Percentiles rank a stretch among this genome's conserved stretches.
These are phyloP conservation scores for Puccinia polysora DNA, from an alignment of 1,284 basidiomycete genomes.

Conservation along the genomic window DNA sequence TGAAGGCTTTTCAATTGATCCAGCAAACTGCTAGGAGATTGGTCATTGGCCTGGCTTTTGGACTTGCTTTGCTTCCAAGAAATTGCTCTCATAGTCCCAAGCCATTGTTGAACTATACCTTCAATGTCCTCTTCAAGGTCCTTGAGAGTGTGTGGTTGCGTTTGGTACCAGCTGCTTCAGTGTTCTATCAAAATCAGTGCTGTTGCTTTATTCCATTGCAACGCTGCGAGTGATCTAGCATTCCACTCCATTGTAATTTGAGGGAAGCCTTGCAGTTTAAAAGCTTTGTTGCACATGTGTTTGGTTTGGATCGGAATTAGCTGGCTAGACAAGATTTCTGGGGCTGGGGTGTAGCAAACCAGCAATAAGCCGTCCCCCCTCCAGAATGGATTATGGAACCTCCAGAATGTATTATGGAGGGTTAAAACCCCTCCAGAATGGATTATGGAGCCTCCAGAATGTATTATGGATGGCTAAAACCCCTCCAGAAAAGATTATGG, in stretches of 20 bases:
- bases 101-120: slow-evolving; percentile 18
- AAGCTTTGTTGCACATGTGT: background rate
- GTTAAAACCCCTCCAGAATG: too few species aligned
- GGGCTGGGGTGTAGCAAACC: too few species aligned
- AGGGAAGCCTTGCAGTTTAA: slow-evolving; percentile 3
- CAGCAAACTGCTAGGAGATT: background rate
- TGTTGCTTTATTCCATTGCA: slow-evolving; percentile 6
- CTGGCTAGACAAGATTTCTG: background rate
- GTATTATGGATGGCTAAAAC: too few species aligned
- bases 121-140: slow-evolving; percentile 9
- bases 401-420: too few species aligned
- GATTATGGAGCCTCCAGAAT: too few species aligned
- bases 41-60: background rate
- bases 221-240: background rate
- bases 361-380: too few species aligned
- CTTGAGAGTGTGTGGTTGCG: background rate
- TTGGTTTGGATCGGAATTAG: slow-evolving; percentile 4
- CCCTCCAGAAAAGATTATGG: too few species aligned
- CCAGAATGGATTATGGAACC: too few species aligned
- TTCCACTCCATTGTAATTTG: slow-evolving; percentile 12
- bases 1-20: background rate
- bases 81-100: background rate
- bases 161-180: slow-evolving; percentile 23
- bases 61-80: background rate
- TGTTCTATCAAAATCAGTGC: slow-evolving; percentile 1